These are phyloP conservation scores for Stemphylium lycopersici DNA, from an alignment of 2,329 filamentous ascomycete species.

Conservation along the genomic window DNA sequence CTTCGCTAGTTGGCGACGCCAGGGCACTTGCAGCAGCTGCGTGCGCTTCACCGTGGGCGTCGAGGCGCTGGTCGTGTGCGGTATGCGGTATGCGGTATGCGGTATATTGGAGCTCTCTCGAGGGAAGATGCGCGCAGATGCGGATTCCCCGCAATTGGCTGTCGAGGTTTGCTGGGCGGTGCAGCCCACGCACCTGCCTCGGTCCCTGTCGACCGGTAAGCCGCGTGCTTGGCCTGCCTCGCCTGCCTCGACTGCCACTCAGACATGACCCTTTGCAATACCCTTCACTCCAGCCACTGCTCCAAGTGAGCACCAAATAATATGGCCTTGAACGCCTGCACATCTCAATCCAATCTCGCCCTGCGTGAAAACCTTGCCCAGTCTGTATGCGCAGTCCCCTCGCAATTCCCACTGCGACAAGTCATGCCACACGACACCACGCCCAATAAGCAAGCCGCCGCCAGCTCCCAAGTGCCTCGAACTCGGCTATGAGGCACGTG, in stretches of 20 bases:
- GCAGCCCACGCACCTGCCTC: constrained; percentile 16
- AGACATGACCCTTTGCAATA: constrained; percentile 5
- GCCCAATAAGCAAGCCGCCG: constrained; percentile 26
- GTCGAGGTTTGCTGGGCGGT: constrained; percentile 26
- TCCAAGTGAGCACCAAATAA: too few species aligned
- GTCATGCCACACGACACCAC: constrained; percentile 16
- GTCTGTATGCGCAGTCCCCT: background rate
- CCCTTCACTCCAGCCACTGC: background rate
- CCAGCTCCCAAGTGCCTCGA: constrained; percentile 15
- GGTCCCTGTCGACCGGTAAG: constrained; percentile 22
- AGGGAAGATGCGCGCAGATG: constrained; percentile 24
- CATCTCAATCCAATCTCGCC: too few species aligned
- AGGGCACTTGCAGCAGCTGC: constrained; percentile 7
- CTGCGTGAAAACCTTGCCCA: constrained; percentile 2
- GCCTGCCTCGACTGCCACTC: background rate
- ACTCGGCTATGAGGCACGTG: constrained; percentile 31
- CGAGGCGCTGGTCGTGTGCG: constrained; percentile 22
- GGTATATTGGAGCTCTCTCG: constrained; percentile 6
- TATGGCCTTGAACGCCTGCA: too few species aligned
- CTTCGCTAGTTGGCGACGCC: background rate
- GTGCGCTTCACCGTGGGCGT: constrained; percentile 7
- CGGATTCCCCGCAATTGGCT: constrained; percentile 38
- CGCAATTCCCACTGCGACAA: constrained; percentile 6
- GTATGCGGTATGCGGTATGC: background rate
- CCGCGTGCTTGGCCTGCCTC: constrained; percentile 11